phyloP scores from a whole-genome alignment of 208 protist species.

The Wallacemonas sp. region DNA sequence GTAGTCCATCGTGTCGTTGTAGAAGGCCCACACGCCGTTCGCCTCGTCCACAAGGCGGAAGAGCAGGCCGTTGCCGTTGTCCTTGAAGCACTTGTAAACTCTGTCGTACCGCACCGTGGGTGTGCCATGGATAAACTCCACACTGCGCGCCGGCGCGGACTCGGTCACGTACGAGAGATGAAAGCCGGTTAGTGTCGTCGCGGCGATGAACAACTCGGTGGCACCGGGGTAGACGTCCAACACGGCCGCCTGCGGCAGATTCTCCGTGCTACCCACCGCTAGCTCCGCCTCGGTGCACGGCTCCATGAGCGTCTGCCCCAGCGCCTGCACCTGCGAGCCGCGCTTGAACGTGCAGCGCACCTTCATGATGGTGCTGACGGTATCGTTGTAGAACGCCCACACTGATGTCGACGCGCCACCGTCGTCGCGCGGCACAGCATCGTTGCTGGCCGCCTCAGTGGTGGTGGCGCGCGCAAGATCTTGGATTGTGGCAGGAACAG shows the following conservation, averaged over 20 bases:
- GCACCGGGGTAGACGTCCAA: conserved; percentile 70
- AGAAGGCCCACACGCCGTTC: conserved; percentile 40
- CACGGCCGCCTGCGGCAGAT: conserved; percentile 33
- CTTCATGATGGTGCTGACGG: neutral
- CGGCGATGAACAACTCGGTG: conserved; percentile 77
- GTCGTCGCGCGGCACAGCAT: neutral
- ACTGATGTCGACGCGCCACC: neutral
- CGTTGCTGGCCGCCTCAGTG: neutral
- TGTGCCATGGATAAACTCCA: conserved; percentile 51
- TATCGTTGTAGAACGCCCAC: conserved; percentile 10
- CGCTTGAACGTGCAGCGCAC: neutral
- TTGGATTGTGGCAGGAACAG: conserved; percentile 27
- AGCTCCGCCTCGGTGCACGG: conserved; percentile 2
- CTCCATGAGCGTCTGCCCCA: neutral
- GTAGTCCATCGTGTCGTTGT: conserved; percentile 61
- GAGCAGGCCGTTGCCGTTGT: conserved; percentile 65
- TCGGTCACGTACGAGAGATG: conserved; percentile 60
- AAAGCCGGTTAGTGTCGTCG: conserved; percentile 39
- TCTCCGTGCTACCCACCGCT: conserved; percentile 5
- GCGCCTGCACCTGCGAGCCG: neutral
- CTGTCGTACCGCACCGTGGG: conserved; percentile 59
- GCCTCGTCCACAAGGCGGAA: conserved; percentile 59
- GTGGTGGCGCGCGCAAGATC: neutral
- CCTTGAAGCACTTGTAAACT: conserved; percentile 78
- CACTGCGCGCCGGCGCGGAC: conserved; percentile 35